Base-by-base conservation (phyloP, 805 yeast species). In the Cyberlindnera saturnus region DNA sequence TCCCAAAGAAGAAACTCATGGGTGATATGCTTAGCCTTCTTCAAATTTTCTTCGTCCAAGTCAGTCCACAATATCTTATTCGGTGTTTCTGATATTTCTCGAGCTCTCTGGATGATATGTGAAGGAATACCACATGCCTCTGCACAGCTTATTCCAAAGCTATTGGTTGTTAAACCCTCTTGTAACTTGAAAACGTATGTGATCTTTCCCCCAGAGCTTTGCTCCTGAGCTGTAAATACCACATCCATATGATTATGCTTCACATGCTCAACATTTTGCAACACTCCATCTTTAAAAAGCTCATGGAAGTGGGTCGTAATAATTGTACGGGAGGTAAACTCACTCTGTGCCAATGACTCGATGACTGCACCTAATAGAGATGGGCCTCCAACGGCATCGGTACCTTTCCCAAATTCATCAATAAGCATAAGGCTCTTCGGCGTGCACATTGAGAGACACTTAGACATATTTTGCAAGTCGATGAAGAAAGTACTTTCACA, bases 371-470 rank as follows among this genome's bases (percentile, higher is more conserved):
- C 75, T 43, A 71, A 62, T 10, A 73, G 42, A 1, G 75, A 61
- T 0, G 74, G 74, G 0, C 77, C 77, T 41, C 73, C 74, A 11
- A 65, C 50, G 0, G 66, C 48, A 50, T 72, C 75, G 0, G 77
- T 75, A 0, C 80, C 80, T 46, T 74, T 73, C 0, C 81, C 81
- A 56, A 71, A 74, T 45, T 75, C 81, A 54, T 76, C 79, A 20
- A 77, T 62, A 6, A 77, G 54, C 2, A 79, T 47, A 23, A 78
- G 47, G 11, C 77, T 72, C 36, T 54, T 61, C 0, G 58, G 53
- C 0, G 77, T 71, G 23, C 62, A 49, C 40, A 70, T 47, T 4
- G 66, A 58, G 17, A 74, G 47, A 39, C 74, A 69, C 50, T 64
- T 69, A 44, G 60, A 61, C 56, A 77, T 65, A 59, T 64, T 75